A percentile compares a stretch with the other conserved stretches of the same genome.
Conservation (phyloP, 228 moss, liverwort and hornwort genomes). For the Sphagnum magellanicum region DNA sequence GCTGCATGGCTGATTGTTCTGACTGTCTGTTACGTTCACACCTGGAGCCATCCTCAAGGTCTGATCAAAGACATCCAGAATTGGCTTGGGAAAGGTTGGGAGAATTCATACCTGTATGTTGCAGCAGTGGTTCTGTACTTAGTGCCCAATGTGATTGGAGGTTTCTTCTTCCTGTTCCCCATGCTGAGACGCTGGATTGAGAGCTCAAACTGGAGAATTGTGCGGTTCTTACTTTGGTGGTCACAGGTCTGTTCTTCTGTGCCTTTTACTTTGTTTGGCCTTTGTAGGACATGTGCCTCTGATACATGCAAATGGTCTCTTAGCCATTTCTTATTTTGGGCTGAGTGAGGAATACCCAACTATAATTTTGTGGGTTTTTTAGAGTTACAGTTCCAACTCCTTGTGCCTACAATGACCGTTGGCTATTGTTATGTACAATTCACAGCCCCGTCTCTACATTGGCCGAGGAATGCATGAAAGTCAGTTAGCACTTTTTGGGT, state of each 20-base stretch:
- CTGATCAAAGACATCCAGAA: slow-evolving; percentile 23
- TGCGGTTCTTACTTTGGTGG: slow-evolving; percentile 52
- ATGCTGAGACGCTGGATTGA: slow-evolving; percentile 47
- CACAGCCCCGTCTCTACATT: slow-evolving; percentile 47
- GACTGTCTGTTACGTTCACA: slow-evolving; percentile 38
- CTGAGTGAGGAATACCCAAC: too few relatives aligned
- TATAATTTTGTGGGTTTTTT: too few relatives aligned
- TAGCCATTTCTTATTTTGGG: too few relatives aligned
- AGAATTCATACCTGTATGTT: slow-evolving; percentile 36
- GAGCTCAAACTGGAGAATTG: slow-evolving; percentile 43
- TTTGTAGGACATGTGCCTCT: too few relatives aligned
- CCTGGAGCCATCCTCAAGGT: slow-evolving; percentile 36
- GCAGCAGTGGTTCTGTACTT: slow-evolving; percentile 40
- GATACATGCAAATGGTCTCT: too few relatives aligned
- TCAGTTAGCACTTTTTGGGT: slow-evolving; percentile 46
- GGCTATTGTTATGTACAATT: neutral
- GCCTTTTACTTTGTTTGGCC: neutral
- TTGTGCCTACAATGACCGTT: neutral
- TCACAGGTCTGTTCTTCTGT: slow-evolving; percentile 25
- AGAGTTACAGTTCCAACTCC: too few relatives aligned
- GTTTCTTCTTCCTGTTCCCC: slow-evolving; percentile 39
- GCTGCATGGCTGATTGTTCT: slow-evolving; percentile 50
- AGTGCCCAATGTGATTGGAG: slow-evolving; percentile 40
- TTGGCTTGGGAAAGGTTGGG: slow-evolving; percentile 41
- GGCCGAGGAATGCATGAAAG: slow-evolving; percentile 60